Conservation (phyloP, 768 basidiomycete species). For the Sporobolomyces phaffii region DNA sequence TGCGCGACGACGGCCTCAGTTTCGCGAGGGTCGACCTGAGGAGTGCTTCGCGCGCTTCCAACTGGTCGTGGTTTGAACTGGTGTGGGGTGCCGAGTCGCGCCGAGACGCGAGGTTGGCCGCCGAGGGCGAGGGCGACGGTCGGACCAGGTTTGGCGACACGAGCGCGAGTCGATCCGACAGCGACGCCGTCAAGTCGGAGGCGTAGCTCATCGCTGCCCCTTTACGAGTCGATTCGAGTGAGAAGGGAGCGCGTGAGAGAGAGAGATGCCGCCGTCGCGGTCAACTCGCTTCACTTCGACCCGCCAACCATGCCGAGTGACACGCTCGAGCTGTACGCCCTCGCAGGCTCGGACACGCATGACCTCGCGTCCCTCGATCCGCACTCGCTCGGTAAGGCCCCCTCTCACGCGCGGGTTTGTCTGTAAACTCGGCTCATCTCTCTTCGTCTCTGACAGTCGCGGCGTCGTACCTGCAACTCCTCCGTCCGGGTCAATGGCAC, state of each 20-base stretch:
- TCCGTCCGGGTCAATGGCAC: slow-evolving; percentile 25
- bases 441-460: slow-evolving; percentile 3
- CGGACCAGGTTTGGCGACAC: slow-evolving; percentile 2
- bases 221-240: background rate
- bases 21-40: slow-evolving; percentile 8
- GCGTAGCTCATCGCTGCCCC: slow-evolving; percentile 22
- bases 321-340: slow-evolving; percentile 18
- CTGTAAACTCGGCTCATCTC: background rate
- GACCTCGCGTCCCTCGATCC: slow-evolving; percentile 34
- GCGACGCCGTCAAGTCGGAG: slow-evolving; percentile 5
- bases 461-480: slow-evolving; percentile 34
- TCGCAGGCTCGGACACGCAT: slow-evolving; percentile 13
- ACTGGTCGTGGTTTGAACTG: background rate
- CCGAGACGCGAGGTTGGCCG: background rate
- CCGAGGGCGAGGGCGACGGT: background rate
- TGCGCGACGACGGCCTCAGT: slow-evolving; percentile 1
- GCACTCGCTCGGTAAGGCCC: slow-evolving; percentile 18
- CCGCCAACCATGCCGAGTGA: background rate
- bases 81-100: background rate
- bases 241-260: background rate
- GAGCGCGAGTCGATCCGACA: background rate
- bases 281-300: background rate
- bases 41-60: background rate
- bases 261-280: background rate
- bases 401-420: background rate